Base-by-base conservation (phyloP, 257 asterid species). In the Primulina huaijiensis region DNA sequence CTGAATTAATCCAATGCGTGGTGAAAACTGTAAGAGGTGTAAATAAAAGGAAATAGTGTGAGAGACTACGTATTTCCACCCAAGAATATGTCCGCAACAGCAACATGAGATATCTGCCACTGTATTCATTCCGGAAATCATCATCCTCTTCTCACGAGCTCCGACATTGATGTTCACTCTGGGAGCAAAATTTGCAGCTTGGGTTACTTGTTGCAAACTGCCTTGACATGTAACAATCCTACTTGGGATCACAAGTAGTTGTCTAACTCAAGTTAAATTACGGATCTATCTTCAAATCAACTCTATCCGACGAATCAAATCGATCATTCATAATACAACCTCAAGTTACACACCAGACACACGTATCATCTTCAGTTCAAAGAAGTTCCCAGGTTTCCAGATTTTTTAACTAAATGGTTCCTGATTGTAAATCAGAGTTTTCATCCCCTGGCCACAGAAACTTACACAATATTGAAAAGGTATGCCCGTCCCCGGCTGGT, bases 61-160 rank as follows among this genome's bases (percentile, higher is more conserved):
- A 69, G 76, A 65, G 62, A 62, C 62, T 83, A 92, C 97, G 35
- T 89, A 89, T 92, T 92, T 92, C 97, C 98, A 92, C 67, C 98
- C 97, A 63, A 88, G 81, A 43, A 81, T 78, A 60, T 88, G 93
- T 37, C 97, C 92, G 50, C 98, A 92, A 65, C 71, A 80, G 81
- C 90, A 84, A 78, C 98, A 92, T 76, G 80, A 92, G 23, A 85
- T 81, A 74, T 92, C 98, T 2, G 89, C 90, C 0, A 92, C 90
- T 0, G 90, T 90, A 66, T 92, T 95, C 89, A 72, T 75, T 55
- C 97, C 96, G 23, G 97, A 82, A 30, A 88, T 76, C 98, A 92
- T 92, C 82, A 74, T 43, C 77, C 96, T 89, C 73, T 89, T 94
- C 72, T 92, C 97, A 21, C 8, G 85, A 71, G 81, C 84, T 66